Evolutionary conservation across 495 filamentous ascomycete genomes (phyloP).

Genomic region (Penicillium robsamsonii): DNA sequence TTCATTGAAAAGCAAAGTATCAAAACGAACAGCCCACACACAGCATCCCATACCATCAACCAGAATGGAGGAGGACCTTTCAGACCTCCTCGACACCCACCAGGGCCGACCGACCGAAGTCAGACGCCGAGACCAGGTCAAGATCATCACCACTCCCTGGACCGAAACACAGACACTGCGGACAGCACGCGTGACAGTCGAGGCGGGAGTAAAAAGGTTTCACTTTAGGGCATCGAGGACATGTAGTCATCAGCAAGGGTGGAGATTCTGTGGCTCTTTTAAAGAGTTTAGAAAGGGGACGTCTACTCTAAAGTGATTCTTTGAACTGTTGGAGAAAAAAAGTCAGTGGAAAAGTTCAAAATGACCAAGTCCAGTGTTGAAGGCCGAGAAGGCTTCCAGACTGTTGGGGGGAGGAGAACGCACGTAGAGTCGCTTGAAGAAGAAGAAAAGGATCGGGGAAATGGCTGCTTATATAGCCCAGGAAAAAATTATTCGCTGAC

Average conservation of each 20-base stretch:
- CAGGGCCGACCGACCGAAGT: constrained; percentile 63
- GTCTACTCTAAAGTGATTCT: constrained; percentile 92
- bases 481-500: background rate
- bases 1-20: no score
- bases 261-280: constrained; percentile 74
- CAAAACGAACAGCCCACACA: background rate
- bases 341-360: constrained; percentile 27
- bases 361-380: background rate
- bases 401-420: constrained; percentile 38
- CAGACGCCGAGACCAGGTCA: constrained; percentile 56
- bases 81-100: constrained; percentile 71
- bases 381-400: background rate
- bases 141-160: constrained; percentile 73
- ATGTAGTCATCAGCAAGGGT: constrained; percentile 72
- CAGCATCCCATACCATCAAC: constrained; percentile 17
- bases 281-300: constrained; percentile 73
- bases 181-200: constrained; percentile 38
- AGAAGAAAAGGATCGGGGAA: constrained; percentile 30
- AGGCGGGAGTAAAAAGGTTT: constrained; percentile 60
- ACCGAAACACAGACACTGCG: constrained; percentile 35
- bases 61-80: constrained; percentile 50
- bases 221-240: constrained; percentile 71
- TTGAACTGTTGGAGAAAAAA: constrained; percentile 53
- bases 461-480: constrained; percentile 26
- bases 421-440: constrained; percentile 65